These are phyloP conservation scores for Ascochyta rabiei DNA, from an alignment of 2,329 filamentous ascomycete species.

Conservation along the genomic window DNA sequence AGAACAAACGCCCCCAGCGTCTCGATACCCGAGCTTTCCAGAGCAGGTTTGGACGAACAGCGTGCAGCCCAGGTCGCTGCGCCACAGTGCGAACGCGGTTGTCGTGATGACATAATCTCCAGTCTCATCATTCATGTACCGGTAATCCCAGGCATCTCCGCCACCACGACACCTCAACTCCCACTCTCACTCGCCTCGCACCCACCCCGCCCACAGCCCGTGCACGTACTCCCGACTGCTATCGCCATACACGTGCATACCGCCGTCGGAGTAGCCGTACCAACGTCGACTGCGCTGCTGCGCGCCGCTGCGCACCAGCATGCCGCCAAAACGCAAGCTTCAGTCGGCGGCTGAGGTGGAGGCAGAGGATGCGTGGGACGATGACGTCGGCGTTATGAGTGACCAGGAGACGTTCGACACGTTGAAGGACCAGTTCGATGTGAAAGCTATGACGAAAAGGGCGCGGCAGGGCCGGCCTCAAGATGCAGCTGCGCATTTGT, in stretches of 20 bases:
- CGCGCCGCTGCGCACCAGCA: conserved; percentile 24
- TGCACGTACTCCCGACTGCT: not conserved
- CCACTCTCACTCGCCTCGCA: not conserved
- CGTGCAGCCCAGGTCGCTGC: not conserved
- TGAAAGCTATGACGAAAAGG: conserved; percentile 43
- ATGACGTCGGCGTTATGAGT: conserved; percentile 54
- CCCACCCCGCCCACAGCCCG: not conserved
- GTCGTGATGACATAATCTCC: conserved; percentile 12
- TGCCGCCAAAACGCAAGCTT: conserved; percentile 55
- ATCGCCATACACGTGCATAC: not conserved
- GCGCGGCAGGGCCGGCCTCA: conserved; percentile 29
- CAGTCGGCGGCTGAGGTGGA: conserved; percentile 38
- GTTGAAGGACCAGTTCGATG: conserved; percentile 49
- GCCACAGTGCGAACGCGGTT: not conserved
- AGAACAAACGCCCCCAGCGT: too few species aligned
- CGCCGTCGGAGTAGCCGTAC: conserved; percentile 40
- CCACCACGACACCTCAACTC: conserved; percentile 1
- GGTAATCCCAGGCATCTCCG: conserved; percentile 12
- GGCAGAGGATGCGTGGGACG: conserved; percentile 62
- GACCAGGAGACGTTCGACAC: conserved; percentile 57
- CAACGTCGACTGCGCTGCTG: conserved; percentile 24
- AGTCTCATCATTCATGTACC: not conserved
- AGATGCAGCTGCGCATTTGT: conserved; percentile 62
- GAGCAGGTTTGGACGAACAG: not conserved
- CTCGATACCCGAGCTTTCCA: not conserved